Percentiles rank a stretch among this genome's conserved stretches.
Evolutionary conservation across 176 grass and related monocot genomes (phyloP).

Genomic region (Metroxylon sagu): DNA sequence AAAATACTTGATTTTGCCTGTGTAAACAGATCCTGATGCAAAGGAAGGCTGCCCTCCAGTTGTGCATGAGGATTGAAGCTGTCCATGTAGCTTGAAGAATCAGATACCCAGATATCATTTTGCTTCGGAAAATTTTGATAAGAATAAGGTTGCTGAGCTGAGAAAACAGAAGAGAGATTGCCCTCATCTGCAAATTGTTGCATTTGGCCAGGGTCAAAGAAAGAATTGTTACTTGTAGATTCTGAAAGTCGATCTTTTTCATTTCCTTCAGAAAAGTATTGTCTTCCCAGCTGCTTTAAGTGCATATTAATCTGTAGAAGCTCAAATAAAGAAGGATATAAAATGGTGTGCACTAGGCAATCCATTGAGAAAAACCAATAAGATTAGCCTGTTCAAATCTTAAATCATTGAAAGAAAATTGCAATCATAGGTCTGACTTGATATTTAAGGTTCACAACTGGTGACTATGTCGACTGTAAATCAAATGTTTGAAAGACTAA

Average conservation of each 20-base stretch:
- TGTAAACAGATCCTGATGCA: slow-evolving; percentile 3
- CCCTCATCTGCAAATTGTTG: neutral
- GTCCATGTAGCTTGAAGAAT: no score
- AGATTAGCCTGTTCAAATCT: no score
- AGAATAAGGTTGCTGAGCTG: neutral
- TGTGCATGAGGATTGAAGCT: slow-evolving; percentile 5
- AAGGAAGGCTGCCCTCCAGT: slow-evolving; percentile 7
- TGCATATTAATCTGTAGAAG: neutral
- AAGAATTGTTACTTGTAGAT: neutral
- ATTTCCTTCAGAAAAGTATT: no score
- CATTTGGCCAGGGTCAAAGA: neutral
- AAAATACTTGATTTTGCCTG: slow-evolving; percentile 11
- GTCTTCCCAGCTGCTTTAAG: neutral
- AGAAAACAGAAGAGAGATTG: no score
- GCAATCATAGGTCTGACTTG: no score
- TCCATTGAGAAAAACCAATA: no score
- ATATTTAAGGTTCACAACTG: no score
- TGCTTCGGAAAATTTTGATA: neutral
- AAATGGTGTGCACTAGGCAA: no score
- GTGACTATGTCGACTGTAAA: no score
- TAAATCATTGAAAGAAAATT: no score
- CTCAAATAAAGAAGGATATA: neutral
- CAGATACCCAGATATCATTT: no score
- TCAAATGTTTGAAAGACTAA: no score
- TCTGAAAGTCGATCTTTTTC: neutral